Base-by-base conservation (phyloP, 2,329 filamentous ascomycete species). In the Salinomyces thailandicus region DNA sequence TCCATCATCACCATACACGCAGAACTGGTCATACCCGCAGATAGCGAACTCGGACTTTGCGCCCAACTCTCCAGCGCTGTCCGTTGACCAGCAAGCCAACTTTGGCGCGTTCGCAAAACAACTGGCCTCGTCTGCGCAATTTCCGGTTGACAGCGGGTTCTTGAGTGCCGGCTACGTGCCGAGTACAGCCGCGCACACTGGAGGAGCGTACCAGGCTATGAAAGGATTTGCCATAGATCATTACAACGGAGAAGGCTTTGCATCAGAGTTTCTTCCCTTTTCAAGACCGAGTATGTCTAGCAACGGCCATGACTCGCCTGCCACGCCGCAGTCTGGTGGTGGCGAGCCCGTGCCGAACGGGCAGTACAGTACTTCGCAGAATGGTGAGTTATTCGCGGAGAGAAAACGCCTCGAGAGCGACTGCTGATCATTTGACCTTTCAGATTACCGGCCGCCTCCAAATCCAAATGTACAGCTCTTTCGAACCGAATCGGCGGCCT, bases 401-500 rank as follows among this genome's bases (percentile, higher is more conserved):
- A 32, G 29, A 29, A 33, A 37, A 7, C 32, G 33, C 15, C 29
- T 35, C 11, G 40, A 75, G 64, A 64, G 74, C 61, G 64, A 74
- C 57, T 77, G 74, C 81, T 86, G 77, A 87, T 79, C 64, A 55
- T 63, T 68, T 58, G 60, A 65, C 54, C 9, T 12, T 13, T 9
- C 31, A 33, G 71, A 75, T 62, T 71, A 57, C 39, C 48, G 56
- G 43, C 59, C 58, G 34, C n/a, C n/a, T n/a, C 22, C 39, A 13
- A 58, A 75, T 46, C 81, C 86, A 17, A 91, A 89, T 61, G 73
- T 93, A 45, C 80, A 86, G 38, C 48, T 60, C 5, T 54, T 52
- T 48, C 73, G 85, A 38, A 91, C 86, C 0, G 85, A 91, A 63
- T 89, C 85, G 13, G 85, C 93, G 53, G 73, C 85, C 33, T 89